Evolutionary conservation across 23 red algal species (phyloP), one percentile per base, ranked within the genome.

Genomic region (Gracilaria domingensis): DNA sequence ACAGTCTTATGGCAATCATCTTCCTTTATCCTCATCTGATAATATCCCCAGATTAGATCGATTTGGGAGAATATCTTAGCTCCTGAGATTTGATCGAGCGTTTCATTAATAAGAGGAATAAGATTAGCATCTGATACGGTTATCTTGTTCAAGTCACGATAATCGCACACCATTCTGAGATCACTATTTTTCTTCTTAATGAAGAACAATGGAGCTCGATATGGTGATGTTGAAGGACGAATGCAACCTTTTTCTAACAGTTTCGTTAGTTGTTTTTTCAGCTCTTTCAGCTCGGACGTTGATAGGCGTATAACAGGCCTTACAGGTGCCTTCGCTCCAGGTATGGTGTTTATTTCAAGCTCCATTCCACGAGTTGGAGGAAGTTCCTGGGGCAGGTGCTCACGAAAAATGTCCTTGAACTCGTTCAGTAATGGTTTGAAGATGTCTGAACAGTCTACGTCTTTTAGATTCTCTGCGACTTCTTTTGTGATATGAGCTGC

Each of bases 141-240:
- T 8, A 90, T 60, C n/a, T 79, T 77, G 44, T 90, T 90, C 5
- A 90, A 48, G 9, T 59, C 86, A 28, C 74, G 44, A 30, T 90
- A 90, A 49, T 90, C 86, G 26, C 55, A 77, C 0, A 77, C 54
- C 76, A 80, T 66, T 54, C 86, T 60, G 25, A 90, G 35, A 25
- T 49, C 70, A 51, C 86, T 37, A 48, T 81, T 75, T 24, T 75
- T 72, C 28, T 82, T 82, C 56, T 77, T 90, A 5, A 81, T 75
- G 40, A 90, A 81, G 60, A 90, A 90, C 6, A 90, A 74, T 77
- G 67, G 75, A 30, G 87, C 73, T 29, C 75, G 56, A 66, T 88
- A 78, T 26, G 66, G 84, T 24, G 67, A 88, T 0, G 55, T 42
- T 35, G 84, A 88, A 75, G 65, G 59, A 64, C 59, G 59, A 30